Conservation (phyloP, 1,284 basidiomycete species). For the Tilletia indica region DNA sequence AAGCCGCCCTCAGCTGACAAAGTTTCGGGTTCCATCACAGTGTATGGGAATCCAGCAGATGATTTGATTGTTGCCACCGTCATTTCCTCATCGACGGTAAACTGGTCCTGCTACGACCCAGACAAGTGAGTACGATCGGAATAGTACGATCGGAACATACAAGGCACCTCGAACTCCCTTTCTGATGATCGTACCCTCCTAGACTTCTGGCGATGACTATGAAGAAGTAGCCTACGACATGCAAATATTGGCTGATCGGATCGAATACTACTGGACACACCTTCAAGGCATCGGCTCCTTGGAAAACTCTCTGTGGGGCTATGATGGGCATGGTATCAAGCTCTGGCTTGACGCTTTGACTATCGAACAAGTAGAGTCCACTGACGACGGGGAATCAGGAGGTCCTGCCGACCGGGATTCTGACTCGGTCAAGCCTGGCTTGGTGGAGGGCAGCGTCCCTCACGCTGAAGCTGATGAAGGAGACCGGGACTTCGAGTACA, state of each 20-base stretch:
- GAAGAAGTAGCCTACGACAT: constrained; percentile 96
- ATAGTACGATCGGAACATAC: neutral
- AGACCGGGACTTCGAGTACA: constrained; percentile 57
- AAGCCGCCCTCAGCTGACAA: neutral
- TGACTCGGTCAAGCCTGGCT: neutral
- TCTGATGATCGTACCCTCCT: neutral
- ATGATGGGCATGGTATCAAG: constrained; percentile 82
- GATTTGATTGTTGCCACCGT: constrained; percentile 92
- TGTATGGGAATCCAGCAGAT: constrained; percentile 87
- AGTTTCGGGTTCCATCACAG: constrained; percentile 59
- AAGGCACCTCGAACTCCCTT: neutral
- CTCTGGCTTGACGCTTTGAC: constrained; percentile 94
- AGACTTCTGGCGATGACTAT: constrained; percentile 61
- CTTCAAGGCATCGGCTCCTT: constrained; percentile 84
- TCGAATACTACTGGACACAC: constrained; percentile 99
- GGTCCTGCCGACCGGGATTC: neutral
- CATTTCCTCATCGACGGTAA: constrained; percentile 90
- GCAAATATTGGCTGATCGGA: constrained; percentile 90
- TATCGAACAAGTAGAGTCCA: constrained; percentile 60
- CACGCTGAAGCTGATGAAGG: constrained; percentile 58
- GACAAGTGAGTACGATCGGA: constrained; percentile 59
- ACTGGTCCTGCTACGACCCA: constrained; percentile 71
- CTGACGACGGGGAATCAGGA: constrained; percentile 22
- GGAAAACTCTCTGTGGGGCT: constrained; percentile 96
- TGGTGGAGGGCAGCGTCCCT: neutral